Evolutionary conservation across 1,139 yeast genomes (phyloP).

Genomic region (Magnusiomyces suaveolens): DNA sequence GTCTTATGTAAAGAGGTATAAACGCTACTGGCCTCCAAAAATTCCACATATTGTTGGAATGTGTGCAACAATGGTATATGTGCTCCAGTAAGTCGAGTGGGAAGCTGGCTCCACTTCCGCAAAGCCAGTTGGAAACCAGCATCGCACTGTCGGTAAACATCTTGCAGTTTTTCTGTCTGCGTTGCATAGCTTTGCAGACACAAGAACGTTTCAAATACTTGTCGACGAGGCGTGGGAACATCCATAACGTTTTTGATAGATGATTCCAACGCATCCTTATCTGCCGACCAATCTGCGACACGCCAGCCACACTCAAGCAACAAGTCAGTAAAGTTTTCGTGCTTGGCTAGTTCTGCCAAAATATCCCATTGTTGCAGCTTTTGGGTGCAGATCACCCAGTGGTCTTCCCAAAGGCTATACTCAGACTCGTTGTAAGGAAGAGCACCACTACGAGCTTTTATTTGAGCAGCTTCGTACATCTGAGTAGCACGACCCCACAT

Average conservation of each 20-base stretch:
- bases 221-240: conserved; percentile 95
- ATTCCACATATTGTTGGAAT: conserved; percentile 95
- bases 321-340: conserved; percentile 93
- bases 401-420: conserved; percentile 96
- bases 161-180: conserved; percentile 67
- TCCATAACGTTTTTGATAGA: conserved; percentile 95
- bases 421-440: conserved; percentile 93
- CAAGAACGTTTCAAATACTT: conserved; percentile 87
- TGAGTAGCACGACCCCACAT: conserved; percentile 93
- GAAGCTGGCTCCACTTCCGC: conserved; percentile 89
- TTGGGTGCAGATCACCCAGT: conserved; percentile 96
- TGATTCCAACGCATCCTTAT: conserved; percentile 87
- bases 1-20: conserved; percentile 84
- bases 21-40: conserved; percentile 94
- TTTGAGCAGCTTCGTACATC: conserved; percentile 92
- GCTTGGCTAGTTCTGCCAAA: conserved; percentile 89
- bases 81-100: conserved; percentile 67
- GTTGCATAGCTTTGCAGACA: conserved; percentile 90
- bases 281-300: conserved; percentile 97
- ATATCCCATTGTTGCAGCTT: conserved; percentile 98
- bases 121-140: conserved; percentile 92
- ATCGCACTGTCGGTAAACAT: conserved; percentile 77
- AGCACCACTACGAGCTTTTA: conserved; percentile 91
- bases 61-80: conserved; percentile 87
- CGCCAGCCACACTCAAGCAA: conserved; percentile 98